These are phyloP conservation scores for Sanguinoderma infundibulare DNA, from an alignment of 1,284 basidiomycete genomes.

Conservation along the genomic window DNA sequence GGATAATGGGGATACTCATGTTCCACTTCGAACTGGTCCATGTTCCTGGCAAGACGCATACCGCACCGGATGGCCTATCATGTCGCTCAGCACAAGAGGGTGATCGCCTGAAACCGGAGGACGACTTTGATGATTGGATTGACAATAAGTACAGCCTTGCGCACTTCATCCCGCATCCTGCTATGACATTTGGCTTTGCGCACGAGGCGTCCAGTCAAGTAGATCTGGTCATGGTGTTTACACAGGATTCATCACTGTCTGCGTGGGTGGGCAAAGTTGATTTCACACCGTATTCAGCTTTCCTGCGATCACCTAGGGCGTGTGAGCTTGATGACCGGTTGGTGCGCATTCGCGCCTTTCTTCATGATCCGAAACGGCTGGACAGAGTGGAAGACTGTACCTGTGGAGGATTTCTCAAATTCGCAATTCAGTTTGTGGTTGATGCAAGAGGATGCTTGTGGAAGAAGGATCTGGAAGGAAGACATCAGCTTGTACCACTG, in stretches of 20 bases:
- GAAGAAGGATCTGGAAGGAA: not conserved
- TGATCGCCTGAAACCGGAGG: not conserved
- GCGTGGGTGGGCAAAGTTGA: not conserved
- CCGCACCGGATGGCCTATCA: not conserved
- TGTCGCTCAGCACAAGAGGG: not conserved
- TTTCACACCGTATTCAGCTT: not conserved
- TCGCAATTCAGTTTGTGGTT: not conserved
- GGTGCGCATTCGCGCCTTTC: not conserved
- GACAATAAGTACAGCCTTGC: not conserved
- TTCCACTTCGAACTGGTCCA: slow-evolving; percentile 16
- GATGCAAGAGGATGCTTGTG: not conserved
- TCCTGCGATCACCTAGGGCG: not conserved
- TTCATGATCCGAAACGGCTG: not conserved
- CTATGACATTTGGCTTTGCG: not conserved
- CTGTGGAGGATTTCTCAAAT: not conserved
- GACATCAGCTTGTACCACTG: not conserved
- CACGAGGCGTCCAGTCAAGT: no score
- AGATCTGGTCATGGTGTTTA: no score
- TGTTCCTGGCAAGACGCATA: not conserved
- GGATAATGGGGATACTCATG: slow-evolving; percentile 43
- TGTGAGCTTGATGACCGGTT: not conserved
- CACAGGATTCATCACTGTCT: not conserved
- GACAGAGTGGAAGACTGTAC: not conserved
- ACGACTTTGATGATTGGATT: not conserved
- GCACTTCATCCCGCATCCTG: not conserved